A percentile compares a stretch with the other conserved stretches of the same genome.
Evolutionary conservation across 176 grass and related monocot genomes (phyloP).

Genomic region (Oryza australiensis): DNA sequence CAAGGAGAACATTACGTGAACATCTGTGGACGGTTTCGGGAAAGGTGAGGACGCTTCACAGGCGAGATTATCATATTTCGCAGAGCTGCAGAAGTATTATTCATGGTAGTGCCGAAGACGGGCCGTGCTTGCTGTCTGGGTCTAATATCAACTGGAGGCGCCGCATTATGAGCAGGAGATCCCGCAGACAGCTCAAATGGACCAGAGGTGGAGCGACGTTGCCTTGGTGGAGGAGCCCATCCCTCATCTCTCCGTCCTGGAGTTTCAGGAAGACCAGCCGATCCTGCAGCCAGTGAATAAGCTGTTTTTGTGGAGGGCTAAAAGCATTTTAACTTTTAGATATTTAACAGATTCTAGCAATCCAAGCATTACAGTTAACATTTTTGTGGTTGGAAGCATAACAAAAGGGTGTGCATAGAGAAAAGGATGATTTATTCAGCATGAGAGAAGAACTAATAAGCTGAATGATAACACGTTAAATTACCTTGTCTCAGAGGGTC

Average conservation of each 20-base stretch:
- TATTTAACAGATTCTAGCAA: slow-evolving; percentile 18
- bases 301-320: slow-evolving; percentile 71
- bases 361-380: background rate
- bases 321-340: slow-evolving; percentile 16
- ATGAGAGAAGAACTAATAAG: background rate
- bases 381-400: slow-evolving; percentile 16
- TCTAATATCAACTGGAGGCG: slow-evolving; percentile 52
- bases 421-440: background rate
- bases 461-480: slow-evolving; percentile 22
- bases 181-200: slow-evolving; percentile 54
- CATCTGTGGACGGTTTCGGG: slow-evolving; percentile 40
- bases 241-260: slow-evolving; percentile 72
- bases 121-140: slow-evolving; percentile 43
- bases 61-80: slow-evolving; percentile 72
- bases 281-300: slow-evolving; percentile 84
- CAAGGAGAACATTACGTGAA: slow-evolving; percentile 54
- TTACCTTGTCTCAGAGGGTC: slow-evolving; percentile 61
- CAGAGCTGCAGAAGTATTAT: slow-evolving; percentile 50
- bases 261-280: slow-evolving; percentile 77
- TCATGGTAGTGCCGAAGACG: slow-evolving; percentile 45
- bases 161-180: slow-evolving; percentile 51
- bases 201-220: slow-evolving; percentile 37
- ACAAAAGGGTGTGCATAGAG: background rate
- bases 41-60: slow-evolving; percentile 54
- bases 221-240: slow-evolving; percentile 61